Base-by-base conservation (phyloP, 2,329 filamentous ascomycete genomes). In the Pyrenochaeta sp. region DNA sequence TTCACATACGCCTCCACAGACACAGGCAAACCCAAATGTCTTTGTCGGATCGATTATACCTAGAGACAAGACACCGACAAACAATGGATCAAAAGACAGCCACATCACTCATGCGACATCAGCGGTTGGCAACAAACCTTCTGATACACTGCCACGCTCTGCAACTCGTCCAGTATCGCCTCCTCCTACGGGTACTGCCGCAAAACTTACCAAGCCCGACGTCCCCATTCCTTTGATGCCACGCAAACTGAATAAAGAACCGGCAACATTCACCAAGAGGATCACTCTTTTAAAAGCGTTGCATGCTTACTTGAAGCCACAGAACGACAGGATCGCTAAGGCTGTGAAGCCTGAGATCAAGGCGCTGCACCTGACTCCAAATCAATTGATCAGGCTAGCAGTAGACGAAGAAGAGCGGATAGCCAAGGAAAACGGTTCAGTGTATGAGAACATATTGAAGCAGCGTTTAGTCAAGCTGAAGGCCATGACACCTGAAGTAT, bases 401-500 rank as follows among this genome's bases (percentile, higher is more conserved):
- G 80, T 94, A 1, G 90, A 94, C 65, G 88, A 93, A 59, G 96
- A 99, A 78, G 88, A 96, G 73, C 86, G 86, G 36, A 81, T 87
- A 7, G 93, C 93, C 1, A 82, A 82, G 12, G 87, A 89, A 15
- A 89, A 89, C 58, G 79, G 84, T 1, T 78, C 84, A 0, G 87
- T 98, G 28, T 99, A 99, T 71, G 82, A 85, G 7, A 97, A 96
- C 68, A 82, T 93, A 27, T 87, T 98, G 75, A 96, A 93, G 72
- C 91, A 92, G 64, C 88, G 88, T 34, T 90, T 98, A 57, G 84
- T 90, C 67, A 83, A 84, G 43, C 88, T 93, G 72, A 92, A 90
- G 71, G 90, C 90, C 61, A 93, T 96, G 90, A 82, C 81, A 0
- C 72, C 87, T 2, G 82, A 84, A 3, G 85, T 91, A 46, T 98